phyloP scores from a whole-genome alignment of 495 filamentous ascomycete species.

The Acidomyces sp. region DNA sequence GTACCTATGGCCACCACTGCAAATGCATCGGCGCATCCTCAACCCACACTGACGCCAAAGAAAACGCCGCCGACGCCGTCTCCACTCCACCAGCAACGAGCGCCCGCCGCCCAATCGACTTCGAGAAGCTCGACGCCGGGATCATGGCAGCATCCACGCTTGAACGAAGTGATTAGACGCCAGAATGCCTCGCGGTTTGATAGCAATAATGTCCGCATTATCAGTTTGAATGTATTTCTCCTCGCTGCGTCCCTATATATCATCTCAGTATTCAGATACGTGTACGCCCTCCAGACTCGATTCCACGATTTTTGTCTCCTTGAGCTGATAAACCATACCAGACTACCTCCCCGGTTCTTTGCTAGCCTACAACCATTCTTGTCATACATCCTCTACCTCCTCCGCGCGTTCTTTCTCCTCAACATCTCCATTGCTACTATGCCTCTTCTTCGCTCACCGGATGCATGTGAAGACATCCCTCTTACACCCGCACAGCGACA shows the following conservation, averaged over 20 bases:
- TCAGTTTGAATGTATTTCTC: constrained; percentile 49
- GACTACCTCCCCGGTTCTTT: constrained; percentile 25
- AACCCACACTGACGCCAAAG: constrained; percentile 10
- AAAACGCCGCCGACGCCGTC: constrained; percentile 3
- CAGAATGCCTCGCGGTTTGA: constrained; percentile 61
- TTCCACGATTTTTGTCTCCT: no score
- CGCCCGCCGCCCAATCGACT: constrained; percentile 3
- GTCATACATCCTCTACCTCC: constrained; percentile 30
- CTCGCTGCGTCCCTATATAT: no score
- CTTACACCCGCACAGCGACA: constrained; percentile 79
- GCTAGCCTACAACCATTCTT: constrained; percentile 20
- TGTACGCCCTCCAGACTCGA: no score
- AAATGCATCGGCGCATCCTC: constrained; percentile 2
- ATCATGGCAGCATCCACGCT: constrained; percentile 74
- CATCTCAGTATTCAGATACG: no score
- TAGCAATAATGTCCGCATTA: constrained; percentile 49
- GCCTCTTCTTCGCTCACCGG: constrained; percentile 55
- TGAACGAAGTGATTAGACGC: constrained; percentile 63
- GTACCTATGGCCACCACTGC: no score
- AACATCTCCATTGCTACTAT: constrained; percentile 54
- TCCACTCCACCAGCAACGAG: constrained; percentile 24
- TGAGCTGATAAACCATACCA: constrained; percentile 7
- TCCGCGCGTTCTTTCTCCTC: constrained; percentile 47
- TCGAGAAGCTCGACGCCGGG: constrained; percentile 41
- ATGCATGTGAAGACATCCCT: constrained; percentile 77